These are phyloP conservation scores for Keithomyces neogunnii DNA, from an alignment of 2,329 filamentous ascomycete species.

Conservation along the genomic window DNA sequence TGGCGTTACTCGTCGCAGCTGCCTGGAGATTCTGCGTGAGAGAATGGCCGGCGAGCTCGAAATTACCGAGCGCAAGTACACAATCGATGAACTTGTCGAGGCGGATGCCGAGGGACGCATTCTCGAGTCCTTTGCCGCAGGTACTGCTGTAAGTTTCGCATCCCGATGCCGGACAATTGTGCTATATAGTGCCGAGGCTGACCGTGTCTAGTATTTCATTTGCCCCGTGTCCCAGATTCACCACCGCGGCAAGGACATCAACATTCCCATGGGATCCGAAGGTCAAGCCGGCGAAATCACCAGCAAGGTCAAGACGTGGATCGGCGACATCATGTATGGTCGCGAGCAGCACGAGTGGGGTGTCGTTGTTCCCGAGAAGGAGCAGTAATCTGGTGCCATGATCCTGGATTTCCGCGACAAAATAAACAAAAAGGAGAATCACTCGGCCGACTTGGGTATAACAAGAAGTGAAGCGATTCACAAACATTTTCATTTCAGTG, in stretches of 20 bases:
- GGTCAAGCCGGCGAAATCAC: constrained; percentile 45
- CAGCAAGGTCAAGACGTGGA: constrained; percentile 55
- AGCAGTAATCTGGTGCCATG: constrained; percentile 19
- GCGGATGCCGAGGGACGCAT: constrained; percentile 68
- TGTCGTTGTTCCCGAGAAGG: constrained; percentile 55
- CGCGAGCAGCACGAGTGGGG: constrained; percentile 61
- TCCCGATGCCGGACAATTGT: constrained; percentile 11
- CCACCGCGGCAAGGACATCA: constrained; percentile 55
- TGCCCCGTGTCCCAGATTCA: constrained; percentile 60
- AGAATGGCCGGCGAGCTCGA: constrained; percentile 53
- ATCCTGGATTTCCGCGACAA: background rate
- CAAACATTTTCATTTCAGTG: background rate
- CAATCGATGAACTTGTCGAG: constrained; percentile 67
- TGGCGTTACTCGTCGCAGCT: constrained; percentile 76
- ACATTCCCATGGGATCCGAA: constrained; percentile 50
- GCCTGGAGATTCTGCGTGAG: constrained; percentile 62
- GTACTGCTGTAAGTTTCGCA: constrained; percentile 64
- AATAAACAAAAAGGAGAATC: background rate
- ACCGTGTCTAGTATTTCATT: constrained; percentile 53
- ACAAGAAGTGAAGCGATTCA: constrained; percentile 4
- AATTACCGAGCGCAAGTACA: constrained; percentile 75
- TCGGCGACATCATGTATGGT: constrained; percentile 69
- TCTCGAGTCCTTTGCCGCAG: constrained; percentile 77
- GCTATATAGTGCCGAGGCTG: background rate
- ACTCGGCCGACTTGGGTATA: background rate